These are phyloP conservation scores for Dothideomycetes sp. DNA, from an alignment of 2,329 filamentous ascomycete species.

Conservation along the genomic window DNA sequence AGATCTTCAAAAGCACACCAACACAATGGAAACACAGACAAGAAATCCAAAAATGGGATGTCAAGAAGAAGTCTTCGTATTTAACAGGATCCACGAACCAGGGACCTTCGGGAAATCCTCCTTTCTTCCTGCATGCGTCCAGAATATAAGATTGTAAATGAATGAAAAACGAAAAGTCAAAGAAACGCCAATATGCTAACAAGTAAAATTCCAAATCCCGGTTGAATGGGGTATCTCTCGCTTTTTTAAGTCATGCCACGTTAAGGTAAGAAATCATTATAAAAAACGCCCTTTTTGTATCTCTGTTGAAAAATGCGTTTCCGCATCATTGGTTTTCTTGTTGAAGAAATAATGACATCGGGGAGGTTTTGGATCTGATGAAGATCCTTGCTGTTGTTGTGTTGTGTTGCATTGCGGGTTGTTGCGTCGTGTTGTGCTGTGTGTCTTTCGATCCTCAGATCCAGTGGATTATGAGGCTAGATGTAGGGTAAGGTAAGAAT, in stretches of 20 bases:
- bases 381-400: constrained; percentile 1
- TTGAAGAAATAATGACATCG: neutral
- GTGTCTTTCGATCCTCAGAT: no score
- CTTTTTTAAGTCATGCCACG: constrained; percentile 12
- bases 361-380: neutral
- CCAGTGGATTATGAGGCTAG: neutral
- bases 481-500: neutral
- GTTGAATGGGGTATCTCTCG: constrained; percentile 26
- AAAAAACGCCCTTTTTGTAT: neutral
- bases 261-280: constrained; percentile 1
- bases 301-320: constrained; percentile 2
- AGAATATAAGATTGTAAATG: no score
- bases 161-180: neutral
- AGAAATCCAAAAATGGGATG: no score
- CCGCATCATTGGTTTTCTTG: neutral
- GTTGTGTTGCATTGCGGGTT: constrained; percentile 7
- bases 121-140: no score
- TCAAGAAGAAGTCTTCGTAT: no score
- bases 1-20: no score
- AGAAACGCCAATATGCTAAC: constrained; percentile 1
- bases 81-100: no score
- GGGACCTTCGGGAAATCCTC: no score
- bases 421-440: no score
- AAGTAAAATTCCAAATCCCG: constrained; percentile 15
- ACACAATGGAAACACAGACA: no score